These are phyloP conservation scores for Primulina eburnea DNA, from an alignment of 257 asterid species.

Conservation along the genomic window DNA sequence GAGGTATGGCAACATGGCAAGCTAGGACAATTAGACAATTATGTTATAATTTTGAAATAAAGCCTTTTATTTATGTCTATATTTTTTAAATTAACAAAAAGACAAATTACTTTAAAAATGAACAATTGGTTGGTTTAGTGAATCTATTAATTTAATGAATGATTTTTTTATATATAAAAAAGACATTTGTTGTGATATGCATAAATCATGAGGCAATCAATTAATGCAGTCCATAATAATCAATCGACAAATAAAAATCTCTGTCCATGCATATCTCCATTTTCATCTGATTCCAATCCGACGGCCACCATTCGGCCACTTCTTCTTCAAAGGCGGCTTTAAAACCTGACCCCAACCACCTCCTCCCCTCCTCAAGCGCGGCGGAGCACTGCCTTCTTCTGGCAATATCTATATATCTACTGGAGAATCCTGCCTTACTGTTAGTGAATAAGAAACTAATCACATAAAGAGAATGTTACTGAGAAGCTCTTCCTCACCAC, in stretches of 20 bases:
- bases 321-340: neutral
- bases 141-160: no score
- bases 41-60: no score
- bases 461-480: conserved; percentile 36
- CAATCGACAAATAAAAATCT: neutral
- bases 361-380: neutral
- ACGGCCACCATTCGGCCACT: neutral
- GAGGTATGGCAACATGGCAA: no score
- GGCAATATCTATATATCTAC: neutral
- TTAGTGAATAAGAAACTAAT: neutral
- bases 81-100: no score
- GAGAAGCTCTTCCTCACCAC: conserved; percentile 64
- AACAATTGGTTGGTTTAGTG: no score
- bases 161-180: no score
- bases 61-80: no score
- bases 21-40: no score
- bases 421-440: neutral
- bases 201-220: neutral
- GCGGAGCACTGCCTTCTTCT: conserved; percentile 17
- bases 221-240: neutral
- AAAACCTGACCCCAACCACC: neutral
- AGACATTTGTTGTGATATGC: no score
- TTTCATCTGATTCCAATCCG: neutral
- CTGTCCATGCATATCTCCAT: neutral
- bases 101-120: no score